A percentile compares a stretch with the other conserved stretches of the same genome.
Evolutionary conservation across 805 yeast species (phyloP).

Genomic region (Torulaspora microellipsoides): DNA sequence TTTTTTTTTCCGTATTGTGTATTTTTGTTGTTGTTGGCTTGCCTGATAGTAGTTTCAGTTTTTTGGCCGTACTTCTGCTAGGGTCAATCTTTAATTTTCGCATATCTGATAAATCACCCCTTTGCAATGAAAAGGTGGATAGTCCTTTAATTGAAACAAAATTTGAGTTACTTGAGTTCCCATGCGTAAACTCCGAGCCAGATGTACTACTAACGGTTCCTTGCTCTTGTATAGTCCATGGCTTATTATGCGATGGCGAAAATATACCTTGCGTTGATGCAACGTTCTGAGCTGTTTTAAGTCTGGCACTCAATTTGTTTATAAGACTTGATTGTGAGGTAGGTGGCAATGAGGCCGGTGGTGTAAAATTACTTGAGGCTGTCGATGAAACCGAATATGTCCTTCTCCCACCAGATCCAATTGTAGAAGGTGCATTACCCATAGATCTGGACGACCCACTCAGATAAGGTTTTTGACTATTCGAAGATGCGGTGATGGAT

Average conservation of each 20-base stretch:
- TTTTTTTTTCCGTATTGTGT: constrained; percentile 1
- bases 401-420: constrained; percentile 15
- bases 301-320: constrained; percentile 36
- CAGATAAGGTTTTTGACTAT: constrained; percentile 10
- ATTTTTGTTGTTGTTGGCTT: constrained; percentile 19
- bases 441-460: constrained; percentile 16
- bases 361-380: constrained; percentile 20
- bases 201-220: not conserved
- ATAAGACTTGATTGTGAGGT: constrained; percentile 31
- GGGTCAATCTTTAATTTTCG: constrained; percentile 40
- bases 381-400: constrained; percentile 20
- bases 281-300: constrained; percentile 25
- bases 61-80: constrained; percentile 41
- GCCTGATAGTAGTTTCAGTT: constrained; percentile 36
- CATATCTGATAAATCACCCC: constrained; percentile 27
- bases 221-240: constrained; percentile 10
- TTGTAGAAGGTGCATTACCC: constrained; percentile 22
- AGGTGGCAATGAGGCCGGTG: constrained; percentile 7
- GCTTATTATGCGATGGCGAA: constrained; percentile 29
- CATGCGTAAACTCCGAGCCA: not conserved
- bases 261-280: constrained; percentile 37
- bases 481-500: constrained; percentile 35
- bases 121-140: constrained; percentile 7
- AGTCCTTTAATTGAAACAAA: constrained; percentile 8
- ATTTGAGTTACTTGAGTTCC: not conserved